These are phyloP conservation scores for Naganishia cerealis DNA, from an alignment of 1,284 basidiomycete species.

Conservation along the genomic window DNA sequence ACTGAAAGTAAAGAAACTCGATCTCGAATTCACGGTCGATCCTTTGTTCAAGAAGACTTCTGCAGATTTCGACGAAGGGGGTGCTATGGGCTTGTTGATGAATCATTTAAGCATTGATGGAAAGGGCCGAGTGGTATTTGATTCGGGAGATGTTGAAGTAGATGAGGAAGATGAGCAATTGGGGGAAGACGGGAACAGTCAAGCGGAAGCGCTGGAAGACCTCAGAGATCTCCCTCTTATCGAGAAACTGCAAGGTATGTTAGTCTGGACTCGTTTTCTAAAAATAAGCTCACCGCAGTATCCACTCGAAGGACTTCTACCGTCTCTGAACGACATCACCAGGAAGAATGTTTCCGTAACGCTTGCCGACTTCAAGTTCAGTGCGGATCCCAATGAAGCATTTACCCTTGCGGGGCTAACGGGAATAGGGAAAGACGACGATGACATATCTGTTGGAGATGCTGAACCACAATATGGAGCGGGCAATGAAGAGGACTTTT, in stretches of 20 bases:
- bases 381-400: slow-evolving; percentile 59
- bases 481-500: slow-evolving; percentile 51
- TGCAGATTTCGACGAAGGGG: slow-evolving; percentile 97
- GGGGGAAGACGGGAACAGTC: slow-evolving; percentile 58
- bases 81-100: slow-evolving; percentile 89
- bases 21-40: slow-evolving; percentile 92
- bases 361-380: slow-evolving; percentile 75
- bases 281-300: slow-evolving; percentile 29
- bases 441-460: slow-evolving; percentile 64
- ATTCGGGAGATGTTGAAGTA: slow-evolving; percentile 83
- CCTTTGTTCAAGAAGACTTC: slow-evolving; percentile 97
- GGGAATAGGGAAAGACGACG: slow-evolving; percentile 62
- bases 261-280: background rate
- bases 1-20: slow-evolving; percentile 86
- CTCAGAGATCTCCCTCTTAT: slow-evolving; percentile 54
- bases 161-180: slow-evolving; percentile 65
- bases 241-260: slow-evolving; percentile 67
- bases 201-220: slow-evolving; percentile 57
- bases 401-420: slow-evolving; percentile 55
- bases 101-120: slow-evolving; percentile 86
- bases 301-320: slow-evolving; percentile 62
- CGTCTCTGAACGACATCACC: slow-evolving; percentile 65
- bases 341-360: slow-evolving; percentile 75
- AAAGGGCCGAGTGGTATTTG: slow-evolving; percentile 86
- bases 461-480: slow-evolving; percentile 54